These are phyloP conservation scores for Tolypocladium nubicola DNA, from an alignment of 2,329 filamentous ascomycete genomes.

Conservation along the genomic window DNA sequence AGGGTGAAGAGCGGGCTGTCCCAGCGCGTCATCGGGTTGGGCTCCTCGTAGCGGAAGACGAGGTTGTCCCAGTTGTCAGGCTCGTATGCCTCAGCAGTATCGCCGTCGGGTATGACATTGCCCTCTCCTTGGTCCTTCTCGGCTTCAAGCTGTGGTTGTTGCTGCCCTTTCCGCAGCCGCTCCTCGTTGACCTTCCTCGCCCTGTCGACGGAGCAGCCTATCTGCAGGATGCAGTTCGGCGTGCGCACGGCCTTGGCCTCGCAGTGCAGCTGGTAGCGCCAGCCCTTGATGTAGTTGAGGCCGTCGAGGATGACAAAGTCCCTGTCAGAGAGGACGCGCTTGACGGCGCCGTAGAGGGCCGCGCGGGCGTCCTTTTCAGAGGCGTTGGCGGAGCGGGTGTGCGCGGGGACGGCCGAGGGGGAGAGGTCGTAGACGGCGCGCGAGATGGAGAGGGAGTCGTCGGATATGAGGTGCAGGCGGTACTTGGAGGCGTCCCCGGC, in stretches of 20 bases:
- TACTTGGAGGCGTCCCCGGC: conserved; percentile 31
- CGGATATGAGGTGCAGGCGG: conserved; percentile 63
- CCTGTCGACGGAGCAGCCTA: conserved; percentile 44
- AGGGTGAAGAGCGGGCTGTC: conserved; percentile 75
- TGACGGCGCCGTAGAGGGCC: conserved; percentile 65
- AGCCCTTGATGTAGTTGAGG: conserved; percentile 83
- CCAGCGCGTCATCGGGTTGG: conserved; percentile 77
- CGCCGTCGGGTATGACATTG: not conserved
- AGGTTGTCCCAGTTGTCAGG: conserved; percentile 64
- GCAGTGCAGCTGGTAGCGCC: conserved; percentile 77
- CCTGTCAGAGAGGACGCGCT: conserved; percentile 59
- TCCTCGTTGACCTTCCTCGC: conserved; percentile 49
- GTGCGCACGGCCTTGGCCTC: conserved; percentile 73
- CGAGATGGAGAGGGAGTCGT: conserved; percentile 58
- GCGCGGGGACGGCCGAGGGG: conserved; percentile 36
- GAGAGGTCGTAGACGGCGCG: conserved; percentile 62
- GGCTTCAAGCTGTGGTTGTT: conserved; percentile 1
- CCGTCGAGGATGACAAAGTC: conserved; percentile 74
- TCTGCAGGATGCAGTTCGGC: conserved; percentile 62
- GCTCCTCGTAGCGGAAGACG: conserved; percentile 76
- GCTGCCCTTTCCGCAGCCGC: conserved; percentile 29
- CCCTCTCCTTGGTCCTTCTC: not conserved
- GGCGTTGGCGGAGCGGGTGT: conserved; percentile 59
- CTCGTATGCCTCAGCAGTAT: conserved; percentile 34
- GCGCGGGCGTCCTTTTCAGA: conserved; percentile 77